Base-by-base conservation (phyloP, 352 stramenopile genomes). In the Pythium myriotylum region DNA sequence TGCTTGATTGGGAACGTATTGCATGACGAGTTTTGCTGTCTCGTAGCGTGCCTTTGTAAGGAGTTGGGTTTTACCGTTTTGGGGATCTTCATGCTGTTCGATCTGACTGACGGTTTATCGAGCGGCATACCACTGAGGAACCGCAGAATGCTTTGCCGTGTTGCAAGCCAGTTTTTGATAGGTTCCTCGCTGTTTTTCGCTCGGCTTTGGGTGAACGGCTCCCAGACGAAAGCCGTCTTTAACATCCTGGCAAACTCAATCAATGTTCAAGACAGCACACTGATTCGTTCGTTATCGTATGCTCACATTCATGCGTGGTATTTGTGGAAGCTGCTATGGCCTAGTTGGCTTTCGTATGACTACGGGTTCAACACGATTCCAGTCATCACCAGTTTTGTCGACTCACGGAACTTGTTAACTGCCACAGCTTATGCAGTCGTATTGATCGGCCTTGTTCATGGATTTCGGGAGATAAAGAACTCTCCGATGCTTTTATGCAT, bases 341-440 rank as follows among this genome's bases (percentile, higher is more conserved):
- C 93, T 16, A 74, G 75, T 14, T 81, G 74, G 65, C 72, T 98
- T 5, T 88, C 74, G 54, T 98, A 96, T 43, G 90, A 98, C 76
- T 97, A 97, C 47, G 93, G 92, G 17, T 97, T 91, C 57, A 86
- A 88, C 37, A 95, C 86, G 10, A 84, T 97, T 12, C 76, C 82
- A 2, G 65, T 93, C 32, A 79, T 97, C 43, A 65, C 72, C 17
- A 61, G 35, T 23, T 19, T 91, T 4, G 43, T 26, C 5, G 86
- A 97, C 35, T 19, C 62, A 0, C 77, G 77, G 20, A 97, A 95
- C 39, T 4, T 86, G 19, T 65, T 79, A 20, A 88, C 87, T 2
- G 14, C 90, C 0, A 5, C 71, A 2, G 78, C 88, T 2, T 97
- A 97, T 66, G 27, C 39, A 0, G 22, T 48, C 0, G 72, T 97